Base-by-base conservation (phyloP, 352 stramenopile genomes). In the Phytophthora pisi region DNA sequence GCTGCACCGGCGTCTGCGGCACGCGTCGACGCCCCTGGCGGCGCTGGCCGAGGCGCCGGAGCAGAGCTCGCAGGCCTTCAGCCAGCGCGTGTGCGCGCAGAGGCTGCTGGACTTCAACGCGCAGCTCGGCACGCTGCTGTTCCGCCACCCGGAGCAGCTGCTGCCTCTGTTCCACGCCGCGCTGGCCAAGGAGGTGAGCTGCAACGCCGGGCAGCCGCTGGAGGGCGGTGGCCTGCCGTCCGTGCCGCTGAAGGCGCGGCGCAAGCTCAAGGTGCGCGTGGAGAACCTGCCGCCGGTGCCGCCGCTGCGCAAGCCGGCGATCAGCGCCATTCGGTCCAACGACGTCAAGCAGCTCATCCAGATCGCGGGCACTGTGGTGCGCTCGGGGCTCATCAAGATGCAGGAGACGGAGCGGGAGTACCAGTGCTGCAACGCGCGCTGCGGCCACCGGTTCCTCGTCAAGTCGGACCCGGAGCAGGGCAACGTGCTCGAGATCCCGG, bases 331-430 rank as follows among this genome's bases (percentile, higher is more conserved):
- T 38, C 78, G 92, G 7, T 91, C 92, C 5, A 87, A 82, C 13
- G 95, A 99, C 72, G 92, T 98, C 2, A 97, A 91, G 71, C 74
- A 78, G 34, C 70, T 97, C 31, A 88, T 97, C 23, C 90, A 97
- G 64, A 83, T 97, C 57, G 82, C 74, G 36, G 92, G 84, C 51
- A 93, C 83, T 0, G 93, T 98, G n/a, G 91, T 98, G 45, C 86
- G 96, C 38, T 96, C 93, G 5, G 90, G 89, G 49, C 30, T 84
- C 75, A 89, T 91, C 46, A 97, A 97, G 68, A 98, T 99, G 95
- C 91, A 98, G 66, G 95, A 99, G 78, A 89, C 71, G 7, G 76
- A 86, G 54, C 77, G 93, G 23, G 79, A 91, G 43, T 98, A 98
- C 64, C 75, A 83, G 61, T 99, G 96, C 75, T 69, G 75, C 23